A percentile compares a stretch with the other conserved stretches of the same genome.
These are phyloP conservation scores for Candida nonsorbophila DNA, from an alignment of 805 yeast genomes.

Conservation along the genomic window DNA sequence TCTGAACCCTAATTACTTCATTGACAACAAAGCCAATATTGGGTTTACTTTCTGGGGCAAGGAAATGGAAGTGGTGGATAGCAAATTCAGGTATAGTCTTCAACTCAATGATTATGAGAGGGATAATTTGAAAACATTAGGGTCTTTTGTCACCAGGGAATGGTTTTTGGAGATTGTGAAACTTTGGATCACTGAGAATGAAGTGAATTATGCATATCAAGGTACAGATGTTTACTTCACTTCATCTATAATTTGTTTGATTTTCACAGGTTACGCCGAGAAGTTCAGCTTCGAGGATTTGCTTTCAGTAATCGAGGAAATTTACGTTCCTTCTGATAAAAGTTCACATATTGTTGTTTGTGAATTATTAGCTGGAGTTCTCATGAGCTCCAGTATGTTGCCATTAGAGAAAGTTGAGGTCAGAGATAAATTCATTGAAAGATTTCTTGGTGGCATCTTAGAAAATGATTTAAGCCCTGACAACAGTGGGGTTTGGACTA, in stretches of 20 bases:
- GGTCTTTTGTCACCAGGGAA: conserved; percentile 41
- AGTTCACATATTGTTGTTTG: conserved; percentile 70
- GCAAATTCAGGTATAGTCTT: conserved; percentile 24
- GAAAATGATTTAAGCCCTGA: conserved; percentile 67
- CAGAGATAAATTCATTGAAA: conserved; percentile 44
- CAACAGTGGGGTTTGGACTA: conserved; percentile 66
- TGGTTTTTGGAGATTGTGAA: conserved; percentile 55
- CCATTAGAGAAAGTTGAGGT: conserved; percentile 20
- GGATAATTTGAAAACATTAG: conserved; percentile 36
- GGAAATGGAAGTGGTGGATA: conserved; percentile 40
- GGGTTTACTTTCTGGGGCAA: conserved; percentile 82
- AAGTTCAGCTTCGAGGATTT: conserved; percentile 47
- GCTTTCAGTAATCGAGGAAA: conserved; percentile 40
- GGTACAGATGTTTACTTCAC: conserved; percentile 59
- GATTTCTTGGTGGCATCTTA: conserved; percentile 43
- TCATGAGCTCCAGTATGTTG: conserved; percentile 45
- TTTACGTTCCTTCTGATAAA: conserved; percentile 63
- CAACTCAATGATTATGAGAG: conserved; percentile 28
- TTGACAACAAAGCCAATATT: conserved; percentile 50
- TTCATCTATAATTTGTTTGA: conserved; percentile 43
- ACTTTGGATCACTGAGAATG: conserved; percentile 61
- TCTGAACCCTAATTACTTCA: conserved; percentile 43
- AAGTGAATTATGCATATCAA: conserved; percentile 61
- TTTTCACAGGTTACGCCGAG: conserved; percentile 39
- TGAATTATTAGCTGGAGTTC: conserved; percentile 64